Evolutionary conservation across 345 rosid species (phyloP).

Genomic region (Trapa incisa): DNA sequence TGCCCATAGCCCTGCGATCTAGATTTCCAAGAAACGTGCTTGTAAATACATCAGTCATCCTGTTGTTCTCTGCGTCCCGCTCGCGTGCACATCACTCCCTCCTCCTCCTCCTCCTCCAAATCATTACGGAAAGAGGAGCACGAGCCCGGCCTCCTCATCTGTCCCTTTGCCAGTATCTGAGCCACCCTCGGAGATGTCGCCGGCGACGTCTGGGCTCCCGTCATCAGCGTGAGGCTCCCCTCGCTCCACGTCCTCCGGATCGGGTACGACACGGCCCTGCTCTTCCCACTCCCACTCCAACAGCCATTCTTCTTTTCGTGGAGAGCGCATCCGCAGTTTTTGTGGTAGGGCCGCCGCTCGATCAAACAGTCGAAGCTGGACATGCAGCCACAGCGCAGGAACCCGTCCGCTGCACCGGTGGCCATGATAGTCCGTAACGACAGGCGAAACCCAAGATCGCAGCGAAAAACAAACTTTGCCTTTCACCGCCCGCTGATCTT

Average conservation of each 20-base stretch:
- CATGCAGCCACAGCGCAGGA: constrained; percentile 20
- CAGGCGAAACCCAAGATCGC: background rate
- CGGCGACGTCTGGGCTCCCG: constrained; percentile 15
- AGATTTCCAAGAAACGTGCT: no score
- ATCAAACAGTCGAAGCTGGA: constrained; percentile 18
- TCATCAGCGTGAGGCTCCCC: constrained; percentile 18
- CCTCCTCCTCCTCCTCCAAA: background rate
- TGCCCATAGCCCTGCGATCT: no score
- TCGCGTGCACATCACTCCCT: background rate
- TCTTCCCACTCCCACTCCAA: constrained; percentile 6
- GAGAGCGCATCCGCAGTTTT: constrained; percentile 29
- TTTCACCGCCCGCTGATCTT: background rate
- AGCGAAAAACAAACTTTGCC: background rate
- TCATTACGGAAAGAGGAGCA: background rate
- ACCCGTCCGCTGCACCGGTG: constrained; percentile 23
- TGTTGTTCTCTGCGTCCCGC: no score
- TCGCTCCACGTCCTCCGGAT: constrained; percentile 27
- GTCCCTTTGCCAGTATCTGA: background rate
- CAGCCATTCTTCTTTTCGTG: constrained; percentile 12
- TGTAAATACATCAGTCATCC: background rate
- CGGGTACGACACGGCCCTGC: constrained; percentile 20
- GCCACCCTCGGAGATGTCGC: constrained; percentile 10
- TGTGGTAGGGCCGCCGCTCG: constrained; percentile 31
- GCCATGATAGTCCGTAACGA: constrained; percentile 8
- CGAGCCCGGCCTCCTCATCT: background rate